phyloP scores from a whole-genome alignment of 2,329 filamentous ascomycete species.

The Apiospora marii region DNA sequence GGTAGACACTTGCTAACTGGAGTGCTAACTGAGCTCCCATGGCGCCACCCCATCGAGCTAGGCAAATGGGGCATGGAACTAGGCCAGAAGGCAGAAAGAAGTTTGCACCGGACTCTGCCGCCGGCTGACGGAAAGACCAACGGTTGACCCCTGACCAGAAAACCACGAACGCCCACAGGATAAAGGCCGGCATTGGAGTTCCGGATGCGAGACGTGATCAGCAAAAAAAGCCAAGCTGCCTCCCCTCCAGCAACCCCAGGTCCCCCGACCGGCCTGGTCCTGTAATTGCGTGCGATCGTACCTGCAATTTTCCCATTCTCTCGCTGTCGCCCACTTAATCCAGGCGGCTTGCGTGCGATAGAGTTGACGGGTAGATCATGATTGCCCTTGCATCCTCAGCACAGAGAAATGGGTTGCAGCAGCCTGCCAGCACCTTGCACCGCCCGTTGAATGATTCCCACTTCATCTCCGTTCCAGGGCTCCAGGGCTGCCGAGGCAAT shows the following conservation, averaged over 20 bases:
- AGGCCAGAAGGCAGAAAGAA: conserved; percentile 6
- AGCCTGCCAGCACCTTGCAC: background rate
- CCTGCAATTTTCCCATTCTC: background rate
- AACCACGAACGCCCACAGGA: background rate
- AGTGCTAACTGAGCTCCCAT: background rate
- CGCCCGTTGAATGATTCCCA: background rate
- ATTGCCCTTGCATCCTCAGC: conserved; percentile 17
- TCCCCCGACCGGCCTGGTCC: background rate
- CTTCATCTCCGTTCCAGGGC: conserved; percentile 15
- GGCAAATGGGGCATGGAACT: background rate
- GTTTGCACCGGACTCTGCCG: conserved; percentile 12
- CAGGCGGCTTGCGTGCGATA: conserved; percentile 16
- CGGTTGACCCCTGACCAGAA: background rate
- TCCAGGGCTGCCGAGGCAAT: conserved; percentile 10
- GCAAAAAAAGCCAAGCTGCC: background rate
- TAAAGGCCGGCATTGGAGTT: conserved; percentile 1
- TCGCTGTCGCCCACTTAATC: background rate
- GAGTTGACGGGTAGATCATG: conserved; percentile 21
- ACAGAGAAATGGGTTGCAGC: background rate
- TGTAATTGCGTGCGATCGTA: conserved; percentile 6
- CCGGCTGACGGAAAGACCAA: conserved; percentile 17
- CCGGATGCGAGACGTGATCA: conserved; percentile 12
- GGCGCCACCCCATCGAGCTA: background rate
- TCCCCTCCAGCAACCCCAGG: background rate
- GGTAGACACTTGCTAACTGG: conserved; percentile 1